Evolutionary conservation across 2,329 filamentous ascomycete species (phyloP).

Genomic region (Apiospora arundinis): DNA sequence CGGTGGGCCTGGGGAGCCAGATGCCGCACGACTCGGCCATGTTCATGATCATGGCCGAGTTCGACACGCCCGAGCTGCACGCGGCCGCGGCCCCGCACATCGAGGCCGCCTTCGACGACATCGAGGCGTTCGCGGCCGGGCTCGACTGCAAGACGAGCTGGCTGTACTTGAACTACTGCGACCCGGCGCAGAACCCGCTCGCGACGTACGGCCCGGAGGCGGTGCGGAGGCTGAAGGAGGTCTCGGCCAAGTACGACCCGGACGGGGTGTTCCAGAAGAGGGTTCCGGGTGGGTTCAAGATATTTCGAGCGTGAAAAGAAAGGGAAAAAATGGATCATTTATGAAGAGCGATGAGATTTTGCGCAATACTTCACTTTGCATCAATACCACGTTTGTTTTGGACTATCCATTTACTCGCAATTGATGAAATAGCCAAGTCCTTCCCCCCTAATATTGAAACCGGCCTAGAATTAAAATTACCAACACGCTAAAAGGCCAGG

Average conservation of each 20-base stretch:
- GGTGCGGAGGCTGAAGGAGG: conserved; percentile 35
- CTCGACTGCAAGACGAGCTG: conserved; percentile 32
- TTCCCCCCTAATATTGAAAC: background rate
- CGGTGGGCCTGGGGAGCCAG: background rate
- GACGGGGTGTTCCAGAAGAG: conserved; percentile 37
- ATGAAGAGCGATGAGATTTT: no score
- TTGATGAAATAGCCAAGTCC: background rate
- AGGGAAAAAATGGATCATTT: no score
- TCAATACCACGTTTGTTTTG: background rate
- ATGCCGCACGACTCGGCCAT: background rate
- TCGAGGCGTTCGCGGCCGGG: background rate
- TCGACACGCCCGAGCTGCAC: background rate
- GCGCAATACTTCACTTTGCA: no score
- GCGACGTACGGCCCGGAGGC: conserved; percentile 43
- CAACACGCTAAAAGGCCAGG: background rate
- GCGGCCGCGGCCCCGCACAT: background rate
- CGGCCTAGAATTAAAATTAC: background rate
- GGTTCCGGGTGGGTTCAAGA: background rate
- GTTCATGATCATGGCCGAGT: conserved; percentile 14
- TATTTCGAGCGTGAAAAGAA: background rate
- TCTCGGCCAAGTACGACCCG: conserved; percentile 46
- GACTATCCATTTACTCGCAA: background rate
- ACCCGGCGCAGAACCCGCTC: conserved; percentile 38
- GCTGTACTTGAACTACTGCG: conserved; percentile 47
- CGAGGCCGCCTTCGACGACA: background rate